Conservation (phyloP, 1,139 yeast species). For the Suhomyces coccinellae region DNA sequence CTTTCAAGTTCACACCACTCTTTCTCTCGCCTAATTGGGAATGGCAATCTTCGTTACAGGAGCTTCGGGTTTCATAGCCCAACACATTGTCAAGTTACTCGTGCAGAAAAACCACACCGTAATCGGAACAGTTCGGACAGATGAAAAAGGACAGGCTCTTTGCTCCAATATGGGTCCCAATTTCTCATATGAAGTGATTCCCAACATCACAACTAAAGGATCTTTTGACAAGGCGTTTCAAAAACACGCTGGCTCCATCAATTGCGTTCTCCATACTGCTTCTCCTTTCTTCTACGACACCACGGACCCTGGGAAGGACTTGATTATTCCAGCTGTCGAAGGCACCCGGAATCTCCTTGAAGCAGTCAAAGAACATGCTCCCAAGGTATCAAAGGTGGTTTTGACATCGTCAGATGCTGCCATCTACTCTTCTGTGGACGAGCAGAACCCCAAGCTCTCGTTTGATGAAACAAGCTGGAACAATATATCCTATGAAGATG, state of each 20-base stretch:
- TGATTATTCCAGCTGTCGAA: conserved; percentile 40
- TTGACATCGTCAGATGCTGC: conserved; percentile 49
- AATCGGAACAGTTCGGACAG: conserved; percentile 38
- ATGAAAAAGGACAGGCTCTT: conserved; percentile 32
- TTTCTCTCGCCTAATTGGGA: neutral
- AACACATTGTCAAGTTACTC: conserved; percentile 29
- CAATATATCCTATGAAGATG: conserved; percentile 36
- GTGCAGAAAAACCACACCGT: conserved; percentile 31
- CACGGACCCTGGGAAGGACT: conserved; percentile 38
- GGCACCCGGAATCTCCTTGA: conserved; percentile 39
- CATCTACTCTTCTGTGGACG: conserved; percentile 38
- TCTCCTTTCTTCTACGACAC: conserved; percentile 30
- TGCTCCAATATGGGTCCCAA: conserved; percentile 18
- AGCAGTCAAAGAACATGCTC: conserved; percentile 29
- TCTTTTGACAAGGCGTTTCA: conserved; percentile 38
- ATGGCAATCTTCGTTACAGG: conserved; percentile 39
- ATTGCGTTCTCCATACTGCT: conserved; percentile 23
- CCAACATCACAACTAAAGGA: conserved; percentile 31
- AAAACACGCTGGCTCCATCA: conserved; percentile 18
- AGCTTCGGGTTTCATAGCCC: conserved; percentile 45
- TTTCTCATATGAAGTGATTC: conserved; percentile 37
- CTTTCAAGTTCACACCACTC: neutral
- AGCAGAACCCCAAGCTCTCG: conserved; percentile 29
- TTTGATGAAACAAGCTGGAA: conserved; percentile 45
- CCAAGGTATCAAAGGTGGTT: conserved; percentile 34